phyloP scores from a whole-genome alignment of 768 basidiomycete species.

The Coprinopsis cinerea region DNA sequence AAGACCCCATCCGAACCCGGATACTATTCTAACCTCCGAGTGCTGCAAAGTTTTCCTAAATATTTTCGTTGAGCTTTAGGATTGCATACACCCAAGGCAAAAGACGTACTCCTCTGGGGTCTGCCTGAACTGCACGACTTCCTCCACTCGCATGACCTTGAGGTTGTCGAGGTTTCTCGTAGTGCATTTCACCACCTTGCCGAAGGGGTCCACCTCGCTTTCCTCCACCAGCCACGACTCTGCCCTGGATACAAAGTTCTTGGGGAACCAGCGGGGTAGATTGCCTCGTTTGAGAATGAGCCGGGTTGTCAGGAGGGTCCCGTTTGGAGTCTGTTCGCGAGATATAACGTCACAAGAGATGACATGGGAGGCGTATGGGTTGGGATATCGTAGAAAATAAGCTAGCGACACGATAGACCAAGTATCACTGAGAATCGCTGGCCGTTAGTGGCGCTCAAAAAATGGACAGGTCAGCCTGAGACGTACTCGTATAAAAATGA shows the following conservation, averaged over 20 bases:
- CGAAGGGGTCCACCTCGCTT: constrained; percentile 86
- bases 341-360: constrained; percentile 94
- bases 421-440: constrained; percentile 59
- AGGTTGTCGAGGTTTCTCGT: constrained; percentile 93
- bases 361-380: constrained; percentile 91
- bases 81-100: neutral
- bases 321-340: constrained; percentile 64
- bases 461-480: constrained; percentile 13
- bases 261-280: constrained; percentile 88
- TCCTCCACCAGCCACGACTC: constrained; percentile 96
- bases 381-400: constrained; percentile 93
- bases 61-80: neutral
- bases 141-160: constrained; percentile 90
- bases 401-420: constrained; percentile 91
- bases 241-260: constrained; percentile 73
- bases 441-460: neutral
- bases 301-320: constrained; percentile 78
- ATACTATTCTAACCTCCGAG: constrained; percentile 83
- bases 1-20: constrained; percentile 86
- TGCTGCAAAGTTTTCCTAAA: constrained; percentile 74
- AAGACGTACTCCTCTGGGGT: constrained; percentile 59
- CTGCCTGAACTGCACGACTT: constrained; percentile 69
- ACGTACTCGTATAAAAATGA: constrained; percentile 52
- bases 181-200: constrained; percentile 66
- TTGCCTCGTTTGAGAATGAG: constrained; percentile 90